Evolutionary conservation across 1,139 yeast genomes (phyloP), one percentile per base, ranked within the genome.

Genomic region (Pichia sp.): DNA sequence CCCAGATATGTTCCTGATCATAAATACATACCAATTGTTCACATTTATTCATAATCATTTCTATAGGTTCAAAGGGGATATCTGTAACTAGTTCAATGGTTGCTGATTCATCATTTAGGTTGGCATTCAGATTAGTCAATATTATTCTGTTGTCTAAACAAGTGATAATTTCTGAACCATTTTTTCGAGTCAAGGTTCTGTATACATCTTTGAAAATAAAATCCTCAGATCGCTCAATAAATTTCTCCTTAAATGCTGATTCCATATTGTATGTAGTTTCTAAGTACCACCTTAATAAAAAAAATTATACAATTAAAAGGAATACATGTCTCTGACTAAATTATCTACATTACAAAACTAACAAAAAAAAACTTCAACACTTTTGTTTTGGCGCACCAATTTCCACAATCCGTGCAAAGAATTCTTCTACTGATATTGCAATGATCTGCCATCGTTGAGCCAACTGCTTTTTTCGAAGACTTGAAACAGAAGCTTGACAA

Each of bases 21-120:
- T 62, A 63, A 3, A 58, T 34, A 53, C 65, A 61, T 11, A 61
- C 30, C 7, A 60, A 40, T 10, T 57, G 56, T 38, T 62, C 65
- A 25, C 39, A 46, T 28, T 53, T 46, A 42, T 60, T 63, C 36
- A 56, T 33, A 4, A 56, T 35, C n/a, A 61, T 42, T 6, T 55
- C 50, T 2, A 43, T 42, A 7, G 66, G 64, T 32, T 58, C 57
- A 44, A 62, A 61, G 1, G 29, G 45, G 40, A 42, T 53, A 35
- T 26, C 31, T 11, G 10, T 34, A 36, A 25, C 49, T 30, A 47
- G 32, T 36, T 27, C 42, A 26, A 5, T 27, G 4, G 34, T 45
- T 4, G 39, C n/a, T 8, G 37, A n/a, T n/a, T 11, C 5, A 9
- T 28, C 7, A 2, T 25, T 34, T 26, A 32, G 34, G 31, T 2